phyloP scores from a whole-genome alignment of 768 basidiomycete genomes.

The Cantharellus cinnabarinus region DNA sequence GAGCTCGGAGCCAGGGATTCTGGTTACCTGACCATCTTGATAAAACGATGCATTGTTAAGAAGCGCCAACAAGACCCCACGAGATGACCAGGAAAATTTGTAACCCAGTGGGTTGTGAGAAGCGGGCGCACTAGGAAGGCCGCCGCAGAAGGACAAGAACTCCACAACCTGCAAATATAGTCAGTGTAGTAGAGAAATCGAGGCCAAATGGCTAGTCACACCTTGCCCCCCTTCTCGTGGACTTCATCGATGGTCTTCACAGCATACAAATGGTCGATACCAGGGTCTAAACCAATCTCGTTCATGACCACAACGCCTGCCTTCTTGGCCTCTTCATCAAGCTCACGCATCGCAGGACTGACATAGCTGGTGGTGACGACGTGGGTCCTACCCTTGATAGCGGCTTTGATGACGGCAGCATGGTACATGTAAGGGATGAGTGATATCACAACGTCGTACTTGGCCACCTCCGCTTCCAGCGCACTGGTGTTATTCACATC shows the following conservation, averaged over 20 bases:
- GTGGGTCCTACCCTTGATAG: conserved; percentile 69
- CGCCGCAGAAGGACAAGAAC: conserved; percentile 91
- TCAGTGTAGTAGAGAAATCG: background rate
- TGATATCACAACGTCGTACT: conserved; percentile 84
- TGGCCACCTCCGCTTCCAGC: conserved; percentile 63
- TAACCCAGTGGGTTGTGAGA: conserved; percentile 92
- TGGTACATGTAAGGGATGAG: conserved; percentile 93
- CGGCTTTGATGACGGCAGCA: conserved; percentile 73
- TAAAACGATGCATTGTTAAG: conserved; percentile 77
- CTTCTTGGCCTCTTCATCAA: conserved; percentile 59
- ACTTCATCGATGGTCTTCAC: conserved; percentile 88
- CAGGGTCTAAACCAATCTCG: conserved; percentile 93
- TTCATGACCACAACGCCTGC: conserved; percentile 92
- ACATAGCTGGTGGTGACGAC: conserved; percentile 96
- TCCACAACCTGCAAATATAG: conserved; percentile 41
- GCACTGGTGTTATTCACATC: conserved; percentile 54
- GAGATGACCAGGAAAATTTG: conserved; percentile 98
- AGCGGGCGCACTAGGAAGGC: conserved; percentile 80
- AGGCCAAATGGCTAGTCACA: conserved; percentile 12
- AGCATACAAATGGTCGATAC: conserved; percentile 85
- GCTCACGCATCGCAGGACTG: conserved; percentile 71
- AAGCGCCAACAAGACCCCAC: conserved; percentile 86
- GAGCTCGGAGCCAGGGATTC: conserved; percentile 58
- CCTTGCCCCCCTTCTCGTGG: conserved; percentile 88
- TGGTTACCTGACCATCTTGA: conserved; percentile 38